phyloP scores from a whole-genome alignment of 2,329 filamentous ascomycete species.

The Tolypocladium album region DNA sequence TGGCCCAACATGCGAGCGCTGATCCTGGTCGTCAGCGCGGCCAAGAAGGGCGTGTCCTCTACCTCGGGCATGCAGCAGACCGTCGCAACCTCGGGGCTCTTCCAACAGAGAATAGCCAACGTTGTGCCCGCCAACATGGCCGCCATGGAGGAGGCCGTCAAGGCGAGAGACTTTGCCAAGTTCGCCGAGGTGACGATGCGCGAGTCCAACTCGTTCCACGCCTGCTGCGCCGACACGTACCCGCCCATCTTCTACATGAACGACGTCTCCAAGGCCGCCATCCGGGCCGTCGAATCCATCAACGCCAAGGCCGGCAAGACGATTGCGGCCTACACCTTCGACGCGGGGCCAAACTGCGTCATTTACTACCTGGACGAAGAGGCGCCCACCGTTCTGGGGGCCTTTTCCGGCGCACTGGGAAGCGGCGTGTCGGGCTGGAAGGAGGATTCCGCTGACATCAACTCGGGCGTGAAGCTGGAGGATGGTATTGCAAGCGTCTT shows the following conservation, averaged over 20 bases:
- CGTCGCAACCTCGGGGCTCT: constrained; percentile 81
- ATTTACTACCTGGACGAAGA: constrained; percentile 88
- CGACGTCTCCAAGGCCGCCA: constrained; percentile 78
- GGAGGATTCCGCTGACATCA: constrained; percentile 41
- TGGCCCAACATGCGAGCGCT: constrained; percentile 94
- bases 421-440: constrained; percentile 61
- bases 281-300: constrained; percentile 80
- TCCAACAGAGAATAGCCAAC: constrained; percentile 60
- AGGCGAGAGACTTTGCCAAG: constrained; percentile 65
- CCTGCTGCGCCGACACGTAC: constrained; percentile 86
- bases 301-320: constrained; percentile 69
- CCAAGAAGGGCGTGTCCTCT: constrained; percentile 90
- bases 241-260: constrained; percentile 99
- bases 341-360: constrained; percentile 93
- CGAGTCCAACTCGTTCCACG: constrained; percentile 96
- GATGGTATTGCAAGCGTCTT: constrained; percentile 54
- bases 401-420: constrained; percentile 59
- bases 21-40: constrained; percentile 81
- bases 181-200: constrained; percentile 93
- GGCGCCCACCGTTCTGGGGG: constrained; percentile 60
- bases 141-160: constrained; percentile 74
- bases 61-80: constrained; percentile 97
- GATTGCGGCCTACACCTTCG: constrained; percentile 91
- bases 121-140: constrained; percentile 79
- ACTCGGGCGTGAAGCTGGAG: constrained; percentile 48